phyloP scores from a whole-genome alignment of 495 filamentous ascomycete genomes.

The Podospora pseudoanserina region DNA sequence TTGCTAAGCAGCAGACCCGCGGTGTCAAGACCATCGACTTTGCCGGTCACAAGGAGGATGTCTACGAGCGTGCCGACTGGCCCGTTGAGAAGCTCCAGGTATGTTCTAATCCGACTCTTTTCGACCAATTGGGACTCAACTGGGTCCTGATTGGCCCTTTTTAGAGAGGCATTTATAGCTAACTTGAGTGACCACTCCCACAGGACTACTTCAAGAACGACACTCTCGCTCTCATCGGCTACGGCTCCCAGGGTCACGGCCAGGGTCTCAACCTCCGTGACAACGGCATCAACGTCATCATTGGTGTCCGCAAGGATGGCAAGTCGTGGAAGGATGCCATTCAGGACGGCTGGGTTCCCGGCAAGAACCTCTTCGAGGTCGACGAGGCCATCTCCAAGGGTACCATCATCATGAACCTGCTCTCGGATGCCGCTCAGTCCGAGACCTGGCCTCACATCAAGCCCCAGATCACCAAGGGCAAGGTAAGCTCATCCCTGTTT shows the following conservation, averaged over 20 bases:
- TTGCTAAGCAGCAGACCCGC: slow-evolving; percentile 59
- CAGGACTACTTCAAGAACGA: slow-evolving; percentile 99
- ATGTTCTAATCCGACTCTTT: slow-evolving; percentile 38
- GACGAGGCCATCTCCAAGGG: slow-evolving; percentile 91
- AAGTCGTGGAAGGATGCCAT: slow-evolving; percentile 96
- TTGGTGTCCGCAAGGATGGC: slow-evolving; percentile 97
- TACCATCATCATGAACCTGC: slow-evolving; percentile 98
- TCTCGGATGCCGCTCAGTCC: slow-evolving; percentile 93
- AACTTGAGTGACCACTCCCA: background rate
- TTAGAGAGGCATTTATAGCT: background rate
- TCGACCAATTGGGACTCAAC: background rate
- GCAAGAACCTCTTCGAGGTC: slow-evolving; percentile 96
- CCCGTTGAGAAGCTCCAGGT: slow-evolving; percentile 93
- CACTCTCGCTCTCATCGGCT: slow-evolving; percentile 97
- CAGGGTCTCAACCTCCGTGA: slow-evolving; percentile 99
- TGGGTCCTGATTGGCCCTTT: background rate
- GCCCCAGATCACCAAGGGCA: slow-evolving; percentile 96
- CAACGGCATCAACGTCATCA: slow-evolving; percentile 97
- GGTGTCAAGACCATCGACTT: slow-evolving; percentile 92
- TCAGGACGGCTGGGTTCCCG: slow-evolving; percentile 96
- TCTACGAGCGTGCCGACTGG: slow-evolving; percentile 98
- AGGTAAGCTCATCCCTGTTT: slow-evolving; percentile 50
- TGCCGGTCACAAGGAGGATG: slow-evolving; percentile 84
- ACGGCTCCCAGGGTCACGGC: slow-evolving; percentile 96
- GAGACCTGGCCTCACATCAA: slow-evolving; percentile 99